A percentile compares a stretch with the other conserved stretches of the same genome.
These are phyloP conservation scores for Thyridium curvatum DNA, from an alignment of 2,329 filamentous ascomycete genomes.

Conservation along the genomic window DNA sequence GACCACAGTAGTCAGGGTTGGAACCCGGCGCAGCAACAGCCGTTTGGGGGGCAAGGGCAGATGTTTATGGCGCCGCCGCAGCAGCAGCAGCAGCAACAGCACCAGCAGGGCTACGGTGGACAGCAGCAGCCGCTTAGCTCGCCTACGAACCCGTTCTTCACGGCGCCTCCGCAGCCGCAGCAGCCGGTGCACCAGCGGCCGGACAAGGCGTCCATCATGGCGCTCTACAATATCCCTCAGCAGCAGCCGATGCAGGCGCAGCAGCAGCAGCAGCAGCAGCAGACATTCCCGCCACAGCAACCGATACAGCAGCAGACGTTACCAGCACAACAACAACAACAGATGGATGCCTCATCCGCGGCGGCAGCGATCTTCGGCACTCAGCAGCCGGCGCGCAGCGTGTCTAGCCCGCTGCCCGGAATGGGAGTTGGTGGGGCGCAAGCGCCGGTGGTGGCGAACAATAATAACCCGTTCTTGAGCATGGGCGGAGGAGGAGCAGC, in stretches of 20 bases:
- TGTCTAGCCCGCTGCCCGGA: constrained; percentile 21
- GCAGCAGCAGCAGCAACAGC: constrained; percentile 1
- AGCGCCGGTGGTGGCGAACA: constrained; percentile 20
- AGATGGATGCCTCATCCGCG: constrained; percentile 14
- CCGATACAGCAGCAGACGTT: constrained; percentile 11
- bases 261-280: constrained; percentile 21
- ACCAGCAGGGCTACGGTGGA: neutral
- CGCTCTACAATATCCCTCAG: constrained; percentile 62
- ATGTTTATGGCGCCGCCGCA: no score
- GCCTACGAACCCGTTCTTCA: constrained; percentile 23
- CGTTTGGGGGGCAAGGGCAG: neutral
- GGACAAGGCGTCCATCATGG: constrained; percentile 70
- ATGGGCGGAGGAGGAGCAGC: constrained; percentile 17
- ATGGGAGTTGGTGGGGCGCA: constrained; percentile 5
- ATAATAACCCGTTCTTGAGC: constrained; percentile 52
- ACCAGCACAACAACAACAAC: constrained; percentile 14
- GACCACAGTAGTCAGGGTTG: constrained; percentile 2
- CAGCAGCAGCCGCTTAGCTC: constrained; percentile 3
- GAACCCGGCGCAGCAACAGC: constrained; percentile 7
- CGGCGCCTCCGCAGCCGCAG: constrained; percentile 21
- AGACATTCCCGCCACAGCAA: constrained; percentile 13
- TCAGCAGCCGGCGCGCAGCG: constrained; percentile 15
- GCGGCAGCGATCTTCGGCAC: constrained; percentile 4
- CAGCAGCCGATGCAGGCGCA: constrained; percentile 11
- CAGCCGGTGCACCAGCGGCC: constrained; percentile 38